These are phyloP conservation scores for Echria macrotheca DNA, from an alignment of 495 filamentous ascomycete species.

Conservation along the genomic window DNA sequence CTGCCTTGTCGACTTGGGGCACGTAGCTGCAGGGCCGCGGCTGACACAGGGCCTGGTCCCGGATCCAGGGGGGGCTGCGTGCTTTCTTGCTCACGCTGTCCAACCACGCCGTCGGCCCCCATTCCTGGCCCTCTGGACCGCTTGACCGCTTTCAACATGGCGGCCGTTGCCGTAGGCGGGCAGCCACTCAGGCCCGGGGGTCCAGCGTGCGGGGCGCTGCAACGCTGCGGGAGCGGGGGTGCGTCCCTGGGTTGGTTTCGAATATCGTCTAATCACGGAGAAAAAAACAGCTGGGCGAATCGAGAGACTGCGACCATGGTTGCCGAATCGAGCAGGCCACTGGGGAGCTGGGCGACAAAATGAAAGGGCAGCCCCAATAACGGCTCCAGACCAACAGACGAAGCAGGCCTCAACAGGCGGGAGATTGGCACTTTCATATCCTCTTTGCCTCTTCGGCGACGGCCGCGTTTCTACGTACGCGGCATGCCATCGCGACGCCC, in stretches of 20 bases:
- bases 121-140: conserved; percentile 21
- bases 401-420: conserved; percentile 16
- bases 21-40: conserved; percentile 30
- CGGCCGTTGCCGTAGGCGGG: conserved; percentile 10
- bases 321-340: conserved; percentile 13
- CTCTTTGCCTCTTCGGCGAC: conserved; percentile 9
- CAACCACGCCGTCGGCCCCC: conserved; percentile 10
- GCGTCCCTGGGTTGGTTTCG: conserved; percentile 20
- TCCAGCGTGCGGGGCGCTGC: conserved; percentile 2
- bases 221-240: conserved; percentile 10
- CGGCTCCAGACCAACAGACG: conserved; percentile 13
- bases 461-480: too few species aligned
- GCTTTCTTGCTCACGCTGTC: conserved; percentile 20
- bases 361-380: conserved; percentile 17
- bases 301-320: conserved; percentile 14
- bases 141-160: conserved; percentile 30
- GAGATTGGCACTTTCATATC: conserved; percentile 27
- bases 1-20: conserved; percentile 17
- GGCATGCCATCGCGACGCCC: conserved; percentile 1
- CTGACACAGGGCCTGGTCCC: conserved; percentile 42
- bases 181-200: not conserved
- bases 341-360: conserved; percentile 10
- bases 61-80: conserved; percentile 29
- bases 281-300: conserved; percentile 25
- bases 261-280: conserved; percentile 27